Base-by-base conservation (phyloP, 495 filamentous ascomycete genomes). In the Glonium stellatum region DNA sequence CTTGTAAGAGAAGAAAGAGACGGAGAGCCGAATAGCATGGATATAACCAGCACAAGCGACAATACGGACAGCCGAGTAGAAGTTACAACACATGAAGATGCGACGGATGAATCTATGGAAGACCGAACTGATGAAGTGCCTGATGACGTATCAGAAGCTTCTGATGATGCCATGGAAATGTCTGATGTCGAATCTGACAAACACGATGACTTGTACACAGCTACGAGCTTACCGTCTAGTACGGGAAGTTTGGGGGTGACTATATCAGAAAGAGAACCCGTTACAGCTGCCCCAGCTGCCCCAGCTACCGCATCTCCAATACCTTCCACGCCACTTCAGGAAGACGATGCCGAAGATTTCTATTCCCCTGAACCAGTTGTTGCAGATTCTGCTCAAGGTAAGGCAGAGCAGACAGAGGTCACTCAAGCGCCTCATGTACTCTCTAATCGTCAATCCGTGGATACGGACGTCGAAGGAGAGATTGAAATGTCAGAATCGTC, bases 361-460 rank as follows among this genome's bases (percentile, higher is more conserved):
- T 37, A 55, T 18, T 42, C 52, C 10, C 36, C 52, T 4, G 52
- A 37, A 37, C 19, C 52, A 5, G 36, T n/a, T 10, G 25, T 31
- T 36, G 15, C 25, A 9, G 52, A 0, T 11, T 31, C n/a, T 55
- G 27, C 36, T 19, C 12, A 37, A 42, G 52, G 34, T 37, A 51
- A 51, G 48, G 19, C 9, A 25, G 19, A 31, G 34, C 52, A 9
- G 31, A 37, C 48, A 22, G 48, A 85, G 64, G 83, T 85, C 60
- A 82, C 83, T 27, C 82, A 82, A 22, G 83, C 84, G 68, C 73
- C 78, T 44, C 39, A 44, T 18, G 39, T 44, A 2, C 9, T 19
- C 21, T n/a, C 15, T 13, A 31, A 13, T 51, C 13, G 23, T 34
- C 22, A 25, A 52, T 37, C 25, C 13, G 34, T 39, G 21, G 34